Percentiles rank a stretch among this genome's conserved stretches.
Evolutionary conservation across 139 green algal genomes (phyloP).

Genomic region (Chlorella sorokiniana): DNA sequence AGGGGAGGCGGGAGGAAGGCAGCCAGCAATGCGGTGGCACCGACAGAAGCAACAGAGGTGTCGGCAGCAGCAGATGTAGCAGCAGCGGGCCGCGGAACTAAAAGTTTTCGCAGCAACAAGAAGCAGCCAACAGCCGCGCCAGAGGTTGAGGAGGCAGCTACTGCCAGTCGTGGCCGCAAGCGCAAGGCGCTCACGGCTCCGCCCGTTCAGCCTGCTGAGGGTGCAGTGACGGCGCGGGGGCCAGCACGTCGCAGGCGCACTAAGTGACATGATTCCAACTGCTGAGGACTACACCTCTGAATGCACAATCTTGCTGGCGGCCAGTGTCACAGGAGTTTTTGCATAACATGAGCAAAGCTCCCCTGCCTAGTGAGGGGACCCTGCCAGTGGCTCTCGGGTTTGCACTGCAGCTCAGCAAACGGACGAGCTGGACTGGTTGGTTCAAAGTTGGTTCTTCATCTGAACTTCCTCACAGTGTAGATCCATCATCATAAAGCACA

Average conservation of each 20-base stretch:
- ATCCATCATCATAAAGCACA: too few relatives aligned
- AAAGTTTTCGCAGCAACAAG: not conserved
- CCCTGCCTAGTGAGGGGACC: too few relatives aligned
- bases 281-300: too few relatives aligned
- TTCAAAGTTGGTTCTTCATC: too few relatives aligned
- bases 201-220: not conserved
- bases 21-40: not conserved
- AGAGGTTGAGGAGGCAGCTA: not conserved
- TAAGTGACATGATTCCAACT: too few relatives aligned
- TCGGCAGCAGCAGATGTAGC: constrained; percentile 3
- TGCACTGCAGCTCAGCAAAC: too few relatives aligned
- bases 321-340: too few relatives aligned
- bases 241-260: not conserved
- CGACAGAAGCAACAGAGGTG: not conserved
- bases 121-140: not conserved
- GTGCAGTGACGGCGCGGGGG: not conserved
- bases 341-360: too few relatives aligned
- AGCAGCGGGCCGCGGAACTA: not conserved
- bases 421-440: too few relatives aligned
- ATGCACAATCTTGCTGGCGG: too few relatives aligned
- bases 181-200: not conserved
- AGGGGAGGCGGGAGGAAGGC: not conserved
- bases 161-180: not conserved
- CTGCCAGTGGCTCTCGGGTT: too few relatives aligned
- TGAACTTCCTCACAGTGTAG: too few relatives aligned